These are phyloP conservation scores for Blastocystis sp. DNA, from an alignment of 352 stramenopile species.

Conservation along the genomic window DNA sequence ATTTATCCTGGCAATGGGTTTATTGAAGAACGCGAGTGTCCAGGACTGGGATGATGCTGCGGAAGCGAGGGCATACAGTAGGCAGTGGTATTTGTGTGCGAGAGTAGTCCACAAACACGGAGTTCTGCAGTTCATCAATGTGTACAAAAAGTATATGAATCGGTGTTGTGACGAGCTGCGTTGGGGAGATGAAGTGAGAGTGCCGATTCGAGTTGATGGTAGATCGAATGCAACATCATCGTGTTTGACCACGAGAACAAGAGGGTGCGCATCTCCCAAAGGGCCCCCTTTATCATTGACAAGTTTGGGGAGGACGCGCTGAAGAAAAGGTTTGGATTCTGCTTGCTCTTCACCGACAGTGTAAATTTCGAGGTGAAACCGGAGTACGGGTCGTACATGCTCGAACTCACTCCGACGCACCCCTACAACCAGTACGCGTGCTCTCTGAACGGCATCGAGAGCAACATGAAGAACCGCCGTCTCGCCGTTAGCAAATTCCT, in stretches of 20 bases:
- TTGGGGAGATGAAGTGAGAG: constrained; percentile 91
- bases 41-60: constrained; percentile 58
- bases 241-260: constrained; percentile 71
- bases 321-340: constrained; percentile 48
- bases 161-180: constrained; percentile 78
- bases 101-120: constrained; percentile 72
- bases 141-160: constrained; percentile 72
- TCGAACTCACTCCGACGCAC: constrained; percentile 89
- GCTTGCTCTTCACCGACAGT: constrained; percentile 47
- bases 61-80: constrained; percentile 37
- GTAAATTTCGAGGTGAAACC: constrained; percentile 77
- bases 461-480: constrained; percentile 92
- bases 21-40: constrained; percentile 51
- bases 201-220: background rate
- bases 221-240: constrained; percentile 72
- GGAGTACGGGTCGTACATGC: constrained; percentile 99
- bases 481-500: constrained; percentile 88
- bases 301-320: constrained; percentile 56
- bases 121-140: constrained; percentile 72
- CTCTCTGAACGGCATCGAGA: constrained; percentile 90
- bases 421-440: constrained; percentile 90
- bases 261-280: constrained; percentile 81
- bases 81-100: too few species aligned
- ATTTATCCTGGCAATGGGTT: constrained; percentile 36
- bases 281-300: constrained; percentile 42